These are phyloP conservation scores for Thymus quinquecostatus DNA, from an alignment of 257 asterid species.

Conservation along the genomic window DNA sequence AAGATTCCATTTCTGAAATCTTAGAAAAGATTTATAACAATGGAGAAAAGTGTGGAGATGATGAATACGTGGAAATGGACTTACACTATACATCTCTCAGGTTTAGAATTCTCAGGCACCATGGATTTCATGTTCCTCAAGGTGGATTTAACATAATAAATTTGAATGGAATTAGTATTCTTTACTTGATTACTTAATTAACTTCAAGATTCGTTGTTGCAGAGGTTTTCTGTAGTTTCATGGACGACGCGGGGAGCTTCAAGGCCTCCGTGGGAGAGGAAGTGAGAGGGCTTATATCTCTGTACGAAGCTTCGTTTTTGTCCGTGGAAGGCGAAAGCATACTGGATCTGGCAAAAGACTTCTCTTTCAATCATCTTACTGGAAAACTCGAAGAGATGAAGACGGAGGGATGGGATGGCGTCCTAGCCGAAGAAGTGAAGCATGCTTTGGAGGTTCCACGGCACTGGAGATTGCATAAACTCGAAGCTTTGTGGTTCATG, in stretches of 20 bases:
- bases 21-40: constrained; percentile 21
- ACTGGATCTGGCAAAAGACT: constrained; percentile 42
- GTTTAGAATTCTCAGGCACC: constrained; percentile 50
- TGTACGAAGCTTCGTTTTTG: constrained; percentile 62
- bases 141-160: constrained; percentile 28
- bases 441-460: constrained; percentile 56
- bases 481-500: constrained; percentile 57
- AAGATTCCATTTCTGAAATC: constrained; percentile 15
- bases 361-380: constrained; percentile 37
- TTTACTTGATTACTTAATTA: too few species aligned
- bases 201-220: background rate
- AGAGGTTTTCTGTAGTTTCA: constrained; percentile 52
- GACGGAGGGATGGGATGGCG: background rate
- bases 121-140: constrained; percentile 45
- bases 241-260: constrained; percentile 43
- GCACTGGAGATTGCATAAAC: constrained; percentile 55
- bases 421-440: constrained; percentile 34
- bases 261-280: constrained; percentile 29
- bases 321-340: constrained; percentile 47
- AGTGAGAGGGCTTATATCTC: constrained; percentile 40
- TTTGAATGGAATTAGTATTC: too few species aligned
- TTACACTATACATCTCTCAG: constrained; percentile 35
- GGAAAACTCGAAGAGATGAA: constrained; percentile 5
- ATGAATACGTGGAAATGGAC: constrained; percentile 2
- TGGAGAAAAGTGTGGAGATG: too few species aligned